phyloP scores from a whole-genome alignment of 1,284 basidiomycete species.

The Rhodotorula sp. region DNA sequence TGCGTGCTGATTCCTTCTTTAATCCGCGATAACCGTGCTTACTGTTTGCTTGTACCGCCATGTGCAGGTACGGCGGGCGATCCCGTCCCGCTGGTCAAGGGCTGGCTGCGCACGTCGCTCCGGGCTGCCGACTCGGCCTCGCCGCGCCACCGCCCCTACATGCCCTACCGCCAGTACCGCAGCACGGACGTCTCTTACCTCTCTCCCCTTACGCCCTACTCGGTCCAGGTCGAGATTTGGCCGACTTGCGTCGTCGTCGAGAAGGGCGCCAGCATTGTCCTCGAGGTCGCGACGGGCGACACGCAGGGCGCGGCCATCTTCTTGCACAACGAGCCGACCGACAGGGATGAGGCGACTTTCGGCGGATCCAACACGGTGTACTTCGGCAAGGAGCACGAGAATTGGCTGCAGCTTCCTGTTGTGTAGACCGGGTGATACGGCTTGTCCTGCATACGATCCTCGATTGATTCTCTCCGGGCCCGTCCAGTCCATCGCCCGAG shows the following conservation, averaged over 20 bases:
- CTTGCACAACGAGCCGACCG: slow-evolving; percentile 32
- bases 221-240: slow-evolving; percentile 49
- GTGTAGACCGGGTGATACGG: too few relatives aligned
- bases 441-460: too few relatives aligned
- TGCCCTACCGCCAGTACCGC: slow-evolving; percentile 47
- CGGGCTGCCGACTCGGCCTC: slow-evolving; percentile 44
- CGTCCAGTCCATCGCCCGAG: too few relatives aligned
- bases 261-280: slow-evolving; percentile 43
- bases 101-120: slow-evolving; percentile 49
- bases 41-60: too few relatives aligned
- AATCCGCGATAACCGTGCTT: too few relatives aligned
- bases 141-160: slow-evolving; percentile 43
- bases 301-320: slow-evolving; percentile 45
- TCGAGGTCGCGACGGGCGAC: slow-evolving; percentile 42
- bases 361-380: slow-evolving; percentile 30
- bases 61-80: slow-evolving; percentile 48
- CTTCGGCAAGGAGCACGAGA: slow-evolving; percentile 31
- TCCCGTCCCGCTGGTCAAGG: slow-evolving; percentile 48
- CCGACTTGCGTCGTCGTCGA: slow-evolving; percentile 49
- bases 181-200: slow-evolving; percentile 45
- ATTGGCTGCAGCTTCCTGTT: slow-evolving; percentile 33
- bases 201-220: slow-evolving; percentile 42
- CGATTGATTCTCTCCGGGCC: too few relatives aligned
- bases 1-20: not conserved
- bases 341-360: slow-evolving; percentile 21